Evolutionary conservation across 176 grass and related monocot genomes (phyloP).

Genomic region (Musa acuminata): DNA sequence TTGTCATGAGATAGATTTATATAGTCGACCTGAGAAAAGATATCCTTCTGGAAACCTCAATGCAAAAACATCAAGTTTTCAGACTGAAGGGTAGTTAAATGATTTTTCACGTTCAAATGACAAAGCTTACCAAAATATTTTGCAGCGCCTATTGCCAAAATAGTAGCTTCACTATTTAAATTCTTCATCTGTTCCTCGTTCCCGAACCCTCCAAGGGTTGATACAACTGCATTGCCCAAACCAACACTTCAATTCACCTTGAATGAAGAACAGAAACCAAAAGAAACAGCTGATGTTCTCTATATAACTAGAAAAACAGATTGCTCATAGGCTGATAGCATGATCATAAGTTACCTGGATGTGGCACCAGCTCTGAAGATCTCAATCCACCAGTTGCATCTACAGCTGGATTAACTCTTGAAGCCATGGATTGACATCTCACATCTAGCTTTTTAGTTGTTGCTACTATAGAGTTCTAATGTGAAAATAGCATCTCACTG

Average conservation of each 20-base stretch:
- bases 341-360: no score
- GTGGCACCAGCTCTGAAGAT: no score
- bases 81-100: neutral
- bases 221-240: conserved; percentile 81
- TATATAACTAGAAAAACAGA: no score
- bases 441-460: no score
- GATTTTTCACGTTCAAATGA: conserved; percentile 1
- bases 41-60: neutral
- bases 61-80: neutral
- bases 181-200: conserved; percentile 96
- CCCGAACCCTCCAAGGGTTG: conserved; percentile 88
- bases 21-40: neutral
- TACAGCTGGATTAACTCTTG: no score
- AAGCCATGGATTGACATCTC: no score
- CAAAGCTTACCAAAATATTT: conserved; percentile 63
- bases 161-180: conserved; percentile 92
- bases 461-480: no score
- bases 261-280: conserved; percentile 50
- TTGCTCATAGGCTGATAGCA: no score
- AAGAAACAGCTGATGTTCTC: no score
- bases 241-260: conserved; percentile 77
- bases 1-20: neutral
- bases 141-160: conserved; percentile 57
- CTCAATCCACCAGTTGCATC: no score
- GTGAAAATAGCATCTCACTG: no score